Evolutionary conservation across 306 rosid species (phyloP).

Genomic region (Gynostemma pentaphyllum): DNA sequence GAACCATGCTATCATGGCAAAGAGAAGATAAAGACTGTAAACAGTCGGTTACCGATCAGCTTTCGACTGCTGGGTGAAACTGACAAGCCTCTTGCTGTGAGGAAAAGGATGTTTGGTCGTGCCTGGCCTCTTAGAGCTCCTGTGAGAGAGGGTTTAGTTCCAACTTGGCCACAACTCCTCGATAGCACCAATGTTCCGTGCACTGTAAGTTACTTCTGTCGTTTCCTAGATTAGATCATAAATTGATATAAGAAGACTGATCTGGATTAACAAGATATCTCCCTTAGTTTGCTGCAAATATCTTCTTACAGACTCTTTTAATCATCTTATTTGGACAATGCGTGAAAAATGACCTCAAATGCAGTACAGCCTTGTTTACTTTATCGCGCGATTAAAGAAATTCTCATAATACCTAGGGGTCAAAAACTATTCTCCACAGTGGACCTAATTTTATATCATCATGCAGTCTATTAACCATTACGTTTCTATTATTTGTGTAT

Average conservation of each 20-base stretch:
- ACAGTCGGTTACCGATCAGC: slow-evolving; percentile 49
- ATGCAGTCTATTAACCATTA: not conserved
- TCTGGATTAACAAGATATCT: not conserved
- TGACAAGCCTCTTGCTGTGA: slow-evolving; percentile 70
- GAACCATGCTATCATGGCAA: slow-evolving; percentile 79
- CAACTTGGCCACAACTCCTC: slow-evolving; percentile 72
- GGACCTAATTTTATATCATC: not conserved
- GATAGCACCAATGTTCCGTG: slow-evolving; percentile 41
- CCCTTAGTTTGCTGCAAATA: not conserved
- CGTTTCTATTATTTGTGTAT: not conserved
- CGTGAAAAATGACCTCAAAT: no score
- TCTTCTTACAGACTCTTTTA: no score
- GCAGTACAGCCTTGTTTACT: no score
- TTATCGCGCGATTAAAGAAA: no score
- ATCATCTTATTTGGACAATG: no score
- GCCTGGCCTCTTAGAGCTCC: slow-evolving; percentile 96
- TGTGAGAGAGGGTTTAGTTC: slow-evolving; percentile 75
- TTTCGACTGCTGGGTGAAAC: slow-evolving; percentile 65
- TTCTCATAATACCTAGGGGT: no score
- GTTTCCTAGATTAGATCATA: no score
- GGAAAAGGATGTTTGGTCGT: slow-evolving; percentile 90
- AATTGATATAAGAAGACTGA: not conserved
- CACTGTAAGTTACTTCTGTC: slow-evolving; percentile 52
- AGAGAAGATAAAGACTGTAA: slow-evolving; percentile 19
- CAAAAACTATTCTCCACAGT: not conserved